Evolutionary conservation across 805 yeast genomes (phyloP), one percentile per base, ranked within the genome.

Genomic region (Ogataea henricii): DNA sequence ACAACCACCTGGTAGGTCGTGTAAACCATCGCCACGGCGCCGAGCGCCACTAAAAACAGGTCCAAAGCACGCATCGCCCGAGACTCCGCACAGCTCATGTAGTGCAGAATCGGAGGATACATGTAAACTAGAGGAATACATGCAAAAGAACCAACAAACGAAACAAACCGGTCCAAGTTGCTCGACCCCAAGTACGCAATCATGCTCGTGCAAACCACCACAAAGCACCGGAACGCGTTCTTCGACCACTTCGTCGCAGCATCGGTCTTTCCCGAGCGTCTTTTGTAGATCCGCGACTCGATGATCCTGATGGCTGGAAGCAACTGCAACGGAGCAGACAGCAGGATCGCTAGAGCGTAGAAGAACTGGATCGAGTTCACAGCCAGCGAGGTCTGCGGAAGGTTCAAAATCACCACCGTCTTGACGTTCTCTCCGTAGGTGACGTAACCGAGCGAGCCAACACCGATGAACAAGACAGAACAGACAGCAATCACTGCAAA

Each of bases 121-220:
- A 87, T 83, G 68, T 87, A 87, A 4, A 87, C 94, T 69, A 87
- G 74, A 1, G 95, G 95, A 46, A 87, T 85, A 59, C 95, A 87
- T 1, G 92, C 91, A 68, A 87, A 84, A 44, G 90, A 85, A 3
- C 95, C 95, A 44, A 87, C 86, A 60, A 87, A 82, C 2, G 91
- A 82, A 9, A 87, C 92, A 67, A 87, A 85, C 53, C 71, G 74
- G 62, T 87, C 94, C 52, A 87, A 68, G 57, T 85, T 79, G 48
- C 77, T 72, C 1, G 90, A 85, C 0, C 92, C 92, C 51, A 73
- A 72, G 52, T 80, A 78, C 0, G 94, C 89, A 49, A 83, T 71
- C 12, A 71, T 52, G 1, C 84, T 74, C 2, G 87, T 83, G 2
- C 73, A 49, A 0, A 74, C 40, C 0, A 87, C 91, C 45, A 83